Percentiles rank a stretch among this genome's conserved stretches.
These are phyloP conservation scores for Russula earlei DNA, from an alignment of 768 basidiomycete genomes.

Conservation along the genomic window DNA sequence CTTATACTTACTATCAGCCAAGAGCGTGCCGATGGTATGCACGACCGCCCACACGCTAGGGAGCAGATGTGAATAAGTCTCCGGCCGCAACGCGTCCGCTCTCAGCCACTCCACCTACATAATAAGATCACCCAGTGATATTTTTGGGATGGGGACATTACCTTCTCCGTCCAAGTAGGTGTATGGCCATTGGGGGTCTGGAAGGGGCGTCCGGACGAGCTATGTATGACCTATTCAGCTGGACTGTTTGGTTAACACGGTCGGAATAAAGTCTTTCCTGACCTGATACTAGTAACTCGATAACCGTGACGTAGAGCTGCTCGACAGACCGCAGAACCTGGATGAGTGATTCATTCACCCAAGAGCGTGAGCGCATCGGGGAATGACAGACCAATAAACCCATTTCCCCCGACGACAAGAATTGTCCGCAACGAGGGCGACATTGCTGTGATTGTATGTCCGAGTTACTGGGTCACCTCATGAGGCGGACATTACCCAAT, in stretches of 20 bases:
- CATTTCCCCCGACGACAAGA: slow-evolving; percentile 97
- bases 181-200: slow-evolving; percentile 82
- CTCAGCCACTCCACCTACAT: slow-evolving; percentile 77
- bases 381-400: slow-evolving; percentile 68
- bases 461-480: too few relatives aligned
- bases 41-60: slow-evolving; percentile 68
- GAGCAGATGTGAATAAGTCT: slow-evolving; percentile 61
- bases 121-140: slow-evolving; percentile 3
- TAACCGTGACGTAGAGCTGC: slow-evolving; percentile 78
- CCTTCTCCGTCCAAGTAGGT: slow-evolving; percentile 78
- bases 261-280: slow-evolving; percentile 11
- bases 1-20: slow-evolving; percentile 81
- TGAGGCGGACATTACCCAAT: too few relatives aligned
- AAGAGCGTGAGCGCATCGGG: background rate
- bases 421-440: slow-evolving; percentile 42
- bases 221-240: slow-evolving; percentile 24
- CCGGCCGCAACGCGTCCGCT: slow-evolving; percentile 73
- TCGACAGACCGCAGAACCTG: slow-evolving; percentile 90
- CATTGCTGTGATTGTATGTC: too few relatives aligned
- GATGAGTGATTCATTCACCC: background rate
- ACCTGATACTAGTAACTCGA: slow-evolving; percentile 88
- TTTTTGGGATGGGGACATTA: slow-evolving; percentile 26
- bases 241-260: background rate
- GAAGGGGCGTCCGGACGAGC: slow-evolving; percentile 82
- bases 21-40: slow-evolving; percentile 85